Base-by-base conservation (phyloP, 805 yeast genomes). In the Candida yuanshanica region DNA sequence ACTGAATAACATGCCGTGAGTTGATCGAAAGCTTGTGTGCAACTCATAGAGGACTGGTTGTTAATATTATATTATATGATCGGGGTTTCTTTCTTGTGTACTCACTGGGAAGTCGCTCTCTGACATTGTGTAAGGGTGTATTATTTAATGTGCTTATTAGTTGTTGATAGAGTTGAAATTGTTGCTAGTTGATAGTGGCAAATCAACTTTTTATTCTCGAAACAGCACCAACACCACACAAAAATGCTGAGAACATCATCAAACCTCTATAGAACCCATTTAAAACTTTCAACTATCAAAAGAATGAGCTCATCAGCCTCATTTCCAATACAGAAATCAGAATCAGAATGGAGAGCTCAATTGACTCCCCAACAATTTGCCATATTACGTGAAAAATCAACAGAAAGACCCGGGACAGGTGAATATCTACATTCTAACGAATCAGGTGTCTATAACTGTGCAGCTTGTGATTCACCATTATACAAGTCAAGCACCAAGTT, bases 21-120 rank as follows among this genome's bases (percentile, higher is more conserved):
- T 55, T 88, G 95, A 60, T 90, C 95, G 62, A 90, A 81, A 1
- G 93, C 93, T 34, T 91, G 87, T 40, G 81, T 69, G 55, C 91
- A 83, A 38, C 77, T 73, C 89, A 83, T 77, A n/a, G 71, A 69
- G 7, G 67, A 58, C 53, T 60, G 23, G 13, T 10, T 33, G 11
- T 21, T 14, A 8, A 24, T 11, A 13, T 22, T 25, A 58, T 55
- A 10, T 8, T 13, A 12, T 20, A 13, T 7, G 20, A 12, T 23
- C 4, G 23, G n/a, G 6, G 2, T 18, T 20, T 11, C 16, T 18
- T 13, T 13, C 16, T n/a, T 20, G 25, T n/a, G 13, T 22, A 48
- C 57, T 18, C 33, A 52, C 57, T 33, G 59, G 59, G 20, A 53
- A 54, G 21, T 48, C 52, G 20, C 53, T 31, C 22, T 31, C n/a